These are phyloP conservation scores for Gilbertella persicaria DNA, from an alignment of 371 early-diverging fungal species.

Conservation along the genomic window DNA sequence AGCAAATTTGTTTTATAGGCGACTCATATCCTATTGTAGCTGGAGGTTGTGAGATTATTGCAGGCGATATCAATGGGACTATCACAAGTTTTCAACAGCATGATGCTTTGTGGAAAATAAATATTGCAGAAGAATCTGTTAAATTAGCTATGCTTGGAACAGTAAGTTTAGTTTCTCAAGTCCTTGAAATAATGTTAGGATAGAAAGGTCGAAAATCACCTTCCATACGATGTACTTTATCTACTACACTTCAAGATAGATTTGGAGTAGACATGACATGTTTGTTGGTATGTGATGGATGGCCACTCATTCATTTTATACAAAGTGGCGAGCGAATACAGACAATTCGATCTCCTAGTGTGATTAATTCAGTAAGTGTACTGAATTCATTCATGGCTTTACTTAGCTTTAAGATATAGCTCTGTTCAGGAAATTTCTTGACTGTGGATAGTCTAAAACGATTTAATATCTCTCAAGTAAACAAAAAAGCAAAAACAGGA, in stretches of 20 bases:
- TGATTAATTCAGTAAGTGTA: conserved; percentile 42
- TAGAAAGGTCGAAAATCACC: conserved; percentile 36
- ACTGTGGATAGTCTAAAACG: conserved; percentile 10
- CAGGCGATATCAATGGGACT: conserved; percentile 45
- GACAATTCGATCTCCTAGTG: conserved; percentile 32
- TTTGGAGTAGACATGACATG: conserved; percentile 36
- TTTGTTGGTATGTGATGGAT: conserved; percentile 46
- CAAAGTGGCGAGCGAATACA: conserved; percentile 32
- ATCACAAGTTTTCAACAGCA: conserved; percentile 49
- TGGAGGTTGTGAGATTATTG: conserved; percentile 48
- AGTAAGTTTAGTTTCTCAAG: conserved; percentile 13
- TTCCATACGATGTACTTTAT: conserved; percentile 39
- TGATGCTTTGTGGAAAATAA: conserved; percentile 45
- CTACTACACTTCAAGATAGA: conserved; percentile 36
- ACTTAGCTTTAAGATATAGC: conserved; percentile 14
- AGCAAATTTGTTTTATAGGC: background rate
- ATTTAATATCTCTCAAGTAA: background rate
- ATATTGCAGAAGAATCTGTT: conserved; percentile 42
- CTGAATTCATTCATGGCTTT: background rate
- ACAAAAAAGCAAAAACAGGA: conserved; percentile 3
- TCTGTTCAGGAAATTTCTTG: conserved; percentile 48
- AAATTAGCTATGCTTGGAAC: conserved; percentile 24
- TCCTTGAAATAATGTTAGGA: background rate
- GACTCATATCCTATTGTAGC: conserved; percentile 16
- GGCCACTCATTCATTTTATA: conserved; percentile 45